A percentile compares a stretch with the other conserved stretches of the same genome.
Conservation (phyloP, 23 red algal genomes). For the Agarophyton chilense region DNA sequence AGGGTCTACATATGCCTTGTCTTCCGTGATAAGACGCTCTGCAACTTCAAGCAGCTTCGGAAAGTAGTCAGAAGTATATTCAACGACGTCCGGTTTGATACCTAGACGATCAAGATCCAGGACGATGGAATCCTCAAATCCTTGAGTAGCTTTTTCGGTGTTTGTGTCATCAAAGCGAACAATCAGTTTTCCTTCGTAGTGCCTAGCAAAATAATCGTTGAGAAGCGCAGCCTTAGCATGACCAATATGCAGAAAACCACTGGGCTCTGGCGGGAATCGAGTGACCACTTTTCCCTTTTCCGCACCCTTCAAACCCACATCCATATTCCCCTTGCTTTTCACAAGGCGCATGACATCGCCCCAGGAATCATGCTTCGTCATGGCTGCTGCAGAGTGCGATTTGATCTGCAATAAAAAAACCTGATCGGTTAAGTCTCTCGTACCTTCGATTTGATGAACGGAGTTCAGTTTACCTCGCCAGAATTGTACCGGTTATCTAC, state of each 20-base stretch:
- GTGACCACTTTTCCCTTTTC: conserved; percentile 89
- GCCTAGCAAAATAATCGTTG: conserved; percentile 94
- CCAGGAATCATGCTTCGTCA: conserved; percentile 69
- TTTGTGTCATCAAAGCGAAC: conserved; percentile 99
- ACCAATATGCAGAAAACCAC: conserved; percentile 96
- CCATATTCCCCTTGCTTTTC: conserved; percentile 78
- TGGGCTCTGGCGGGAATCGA: conserved; percentile 97
- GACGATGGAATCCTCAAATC: conserved; percentile 93
- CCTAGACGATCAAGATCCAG: conserved; percentile 78
- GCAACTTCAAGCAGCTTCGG: conserved; percentile 73
- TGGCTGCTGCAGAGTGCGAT: background rate
- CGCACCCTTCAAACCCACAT: conserved; percentile 71
- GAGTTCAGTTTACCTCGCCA: no score
- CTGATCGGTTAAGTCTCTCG: background rate
- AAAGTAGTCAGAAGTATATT: conserved; percentile 98
- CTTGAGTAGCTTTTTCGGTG: conserved; percentile 88
- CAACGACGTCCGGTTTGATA: conserved; percentile 83
- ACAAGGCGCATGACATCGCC: conserved; percentile 91
- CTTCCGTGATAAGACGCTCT: conserved; percentile 74
- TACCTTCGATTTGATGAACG: no score
- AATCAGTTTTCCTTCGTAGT: conserved; percentile 87
- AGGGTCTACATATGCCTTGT: conserved; percentile 96
- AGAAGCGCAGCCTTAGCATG: conserved; percentile 96
- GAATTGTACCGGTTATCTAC: background rate
- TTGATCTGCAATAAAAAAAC: background rate